Evolutionary conservation across 139 green algal species (phyloP).

Genomic region (Micromonas pusilla): DNA sequence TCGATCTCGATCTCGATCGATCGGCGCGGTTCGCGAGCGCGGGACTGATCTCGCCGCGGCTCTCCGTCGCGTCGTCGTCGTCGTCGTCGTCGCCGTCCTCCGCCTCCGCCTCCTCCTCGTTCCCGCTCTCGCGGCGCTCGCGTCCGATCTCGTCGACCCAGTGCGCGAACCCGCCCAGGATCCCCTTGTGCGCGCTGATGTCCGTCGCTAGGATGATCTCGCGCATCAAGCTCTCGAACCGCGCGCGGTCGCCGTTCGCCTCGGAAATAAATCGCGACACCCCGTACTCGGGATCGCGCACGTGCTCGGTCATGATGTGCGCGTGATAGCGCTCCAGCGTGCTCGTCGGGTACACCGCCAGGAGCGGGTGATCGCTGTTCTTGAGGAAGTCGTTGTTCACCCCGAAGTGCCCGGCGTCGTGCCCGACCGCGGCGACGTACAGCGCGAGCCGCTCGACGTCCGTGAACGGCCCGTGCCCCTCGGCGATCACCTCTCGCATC

Average conservation of each 20-base stretch:
- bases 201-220: not conserved
- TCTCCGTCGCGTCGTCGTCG: not conserved
- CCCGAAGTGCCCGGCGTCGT: conserved; percentile 60
- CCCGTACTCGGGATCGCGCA: not conserved
- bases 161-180: not conserved
- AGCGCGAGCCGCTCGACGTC: conserved; percentile 44
- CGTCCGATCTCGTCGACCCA: not conserved
- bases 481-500: not conserved
- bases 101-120: no score
- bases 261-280: not conserved
- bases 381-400: conserved; percentile 60
- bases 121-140: no score
- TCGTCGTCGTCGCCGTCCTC: not conserved
- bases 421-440: conserved; percentile 50
- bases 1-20: not conserved
- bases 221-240: not conserved
- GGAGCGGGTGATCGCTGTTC: conserved; percentile 35
- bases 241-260: no score
- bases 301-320: not conserved
- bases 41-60: not conserved
- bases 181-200: not conserved
- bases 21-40: not conserved
- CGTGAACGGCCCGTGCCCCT: conserved; percentile 24
- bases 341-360: conserved; percentile 52
- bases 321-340: not conserved